A percentile compares a stretch with the other conserved stretches of the same genome.
Evolutionary conservation across 371 early-diverging fungal species (phyloP).

Genomic region (Actinomortierella wolfii): DNA sequence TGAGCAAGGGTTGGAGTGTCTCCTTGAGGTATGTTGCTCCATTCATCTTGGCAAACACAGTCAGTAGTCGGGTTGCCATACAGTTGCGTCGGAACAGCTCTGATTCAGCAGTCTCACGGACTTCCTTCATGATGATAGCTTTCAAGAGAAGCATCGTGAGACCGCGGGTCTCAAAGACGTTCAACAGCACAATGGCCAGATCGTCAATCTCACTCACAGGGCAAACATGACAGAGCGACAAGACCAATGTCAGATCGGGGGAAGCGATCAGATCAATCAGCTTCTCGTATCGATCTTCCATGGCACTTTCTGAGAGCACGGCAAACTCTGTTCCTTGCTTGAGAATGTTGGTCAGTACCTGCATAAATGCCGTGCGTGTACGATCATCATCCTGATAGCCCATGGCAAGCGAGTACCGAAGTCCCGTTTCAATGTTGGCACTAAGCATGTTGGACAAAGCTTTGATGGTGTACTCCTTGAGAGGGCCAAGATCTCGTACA

Average conservation of each 20-base stretch:
- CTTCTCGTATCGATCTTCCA: conserved; percentile 75
- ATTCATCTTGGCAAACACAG: conserved; percentile 79
- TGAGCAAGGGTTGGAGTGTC: conserved; percentile 79
- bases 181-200: conserved; percentile 75
- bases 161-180: conserved; percentile 80
- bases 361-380: conserved; percentile 89
- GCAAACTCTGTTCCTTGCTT: conserved; percentile 89
- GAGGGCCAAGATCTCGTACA: conserved; percentile 65
- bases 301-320: conserved; percentile 77
- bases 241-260: conserved; percentile 70
- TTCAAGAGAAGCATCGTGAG: conserved; percentile 75
- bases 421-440: conserved; percentile 89
- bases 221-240: conserved; percentile 87
- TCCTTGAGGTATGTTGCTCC: conserved; percentile 84
- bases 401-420: conserved; percentile 88
- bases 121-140: conserved; percentile 84
- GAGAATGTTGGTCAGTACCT: conserved; percentile 89
- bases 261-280: conserved; percentile 66
- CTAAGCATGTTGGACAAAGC: conserved; percentile 89
- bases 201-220: conserved; percentile 89
- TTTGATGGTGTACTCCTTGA: conserved; percentile 85
- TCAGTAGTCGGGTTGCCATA: conserved; percentile 86
- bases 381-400: conserved; percentile 92
- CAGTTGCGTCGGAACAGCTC: conserved; percentile 92
- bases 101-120: conserved; percentile 78